Percentiles rank a stretch among this genome's conserved stretches.
Conservation (phyloP, 2,329 filamentous ascomycete species). For the Macrophomina phaseolina region DNA sequence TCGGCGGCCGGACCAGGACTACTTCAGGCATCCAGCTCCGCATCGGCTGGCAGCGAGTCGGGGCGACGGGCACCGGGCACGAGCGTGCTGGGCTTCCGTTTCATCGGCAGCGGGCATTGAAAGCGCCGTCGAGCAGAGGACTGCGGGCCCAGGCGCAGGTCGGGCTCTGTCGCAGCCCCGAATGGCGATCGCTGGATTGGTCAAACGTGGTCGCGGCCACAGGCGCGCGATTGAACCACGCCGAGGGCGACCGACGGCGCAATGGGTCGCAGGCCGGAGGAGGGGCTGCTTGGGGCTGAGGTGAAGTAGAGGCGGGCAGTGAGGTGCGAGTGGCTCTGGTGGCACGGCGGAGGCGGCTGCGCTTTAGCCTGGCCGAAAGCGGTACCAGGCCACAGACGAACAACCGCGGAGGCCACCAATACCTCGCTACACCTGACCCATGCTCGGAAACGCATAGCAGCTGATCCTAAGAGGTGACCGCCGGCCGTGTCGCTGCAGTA, state of each 20-base stretch:
- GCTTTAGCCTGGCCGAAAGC: constrained; percentile 10
- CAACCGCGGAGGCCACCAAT: not conserved
- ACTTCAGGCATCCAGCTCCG: constrained; percentile 20
- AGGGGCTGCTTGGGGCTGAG: not conserved
- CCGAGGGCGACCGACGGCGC: too few relatives aligned
- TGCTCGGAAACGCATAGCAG: constrained; percentile 18
- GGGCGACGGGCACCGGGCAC: constrained; percentile 2
- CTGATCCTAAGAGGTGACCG: constrained; percentile 3
- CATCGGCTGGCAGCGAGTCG: constrained; percentile 15
- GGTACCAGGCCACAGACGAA: not conserved
- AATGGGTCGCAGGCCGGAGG: not conserved
- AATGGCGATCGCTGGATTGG: constrained; percentile 4
- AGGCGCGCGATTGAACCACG: not conserved
- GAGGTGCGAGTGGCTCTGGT: not conserved
- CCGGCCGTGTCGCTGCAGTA: not conserved
- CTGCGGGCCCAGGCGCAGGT: not conserved
- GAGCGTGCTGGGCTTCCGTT: not conserved
- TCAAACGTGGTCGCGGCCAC: not conserved
- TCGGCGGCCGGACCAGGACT: not conserved
- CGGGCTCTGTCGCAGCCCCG: not conserved
- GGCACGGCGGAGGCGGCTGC: not conserved
- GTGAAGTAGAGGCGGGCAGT: constrained; percentile 15
- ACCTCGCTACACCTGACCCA: not conserved
- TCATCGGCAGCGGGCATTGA: constrained; percentile 23
- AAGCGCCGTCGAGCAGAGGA: not conserved